A percentile compares a stretch with the other conserved stretches of the same genome.
These are phyloP conservation scores for Crithidia expoeki DNA, from an alignment of 208 protist species.

Conservation along the genomic window DNA sequence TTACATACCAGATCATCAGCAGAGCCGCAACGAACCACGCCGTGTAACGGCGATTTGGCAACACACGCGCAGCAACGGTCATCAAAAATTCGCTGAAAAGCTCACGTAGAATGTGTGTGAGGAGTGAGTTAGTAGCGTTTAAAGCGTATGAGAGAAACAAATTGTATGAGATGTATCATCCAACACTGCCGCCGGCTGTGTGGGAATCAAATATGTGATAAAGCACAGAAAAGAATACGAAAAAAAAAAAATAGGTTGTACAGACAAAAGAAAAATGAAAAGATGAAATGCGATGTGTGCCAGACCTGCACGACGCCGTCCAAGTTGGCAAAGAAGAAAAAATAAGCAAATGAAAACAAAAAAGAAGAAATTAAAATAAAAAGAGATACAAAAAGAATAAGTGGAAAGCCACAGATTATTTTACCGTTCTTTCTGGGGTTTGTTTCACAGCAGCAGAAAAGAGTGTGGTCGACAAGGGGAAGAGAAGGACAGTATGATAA, in stretches of 20 bases:
- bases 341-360: too few relatives aligned
- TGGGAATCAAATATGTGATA: too few relatives aligned
- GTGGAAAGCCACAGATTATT: background rate
- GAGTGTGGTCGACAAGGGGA: too few relatives aligned
- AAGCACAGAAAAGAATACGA: background rate
- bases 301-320: background rate
- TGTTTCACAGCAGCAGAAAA: too few relatives aligned
- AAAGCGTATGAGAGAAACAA: background rate
- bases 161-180: background rate
- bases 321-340: too few relatives aligned
- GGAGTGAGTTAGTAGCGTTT: background rate
- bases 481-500: background rate
- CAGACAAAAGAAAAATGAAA: background rate
- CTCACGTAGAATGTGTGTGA: background rate
- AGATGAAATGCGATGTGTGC: background rate
- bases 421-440: background rate
- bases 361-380: too few relatives aligned
- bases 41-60: background rate
- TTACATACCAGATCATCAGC: background rate
- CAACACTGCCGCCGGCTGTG: too few relatives aligned
- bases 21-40: conserved; percentile 7
- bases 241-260: background rate
- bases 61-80: background rate
- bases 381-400: conserved; percentile 5
- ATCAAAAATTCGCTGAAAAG: background rate